Conservation (phyloP, 345 rosid genomes). For the Kandelia obovata region DNA sequence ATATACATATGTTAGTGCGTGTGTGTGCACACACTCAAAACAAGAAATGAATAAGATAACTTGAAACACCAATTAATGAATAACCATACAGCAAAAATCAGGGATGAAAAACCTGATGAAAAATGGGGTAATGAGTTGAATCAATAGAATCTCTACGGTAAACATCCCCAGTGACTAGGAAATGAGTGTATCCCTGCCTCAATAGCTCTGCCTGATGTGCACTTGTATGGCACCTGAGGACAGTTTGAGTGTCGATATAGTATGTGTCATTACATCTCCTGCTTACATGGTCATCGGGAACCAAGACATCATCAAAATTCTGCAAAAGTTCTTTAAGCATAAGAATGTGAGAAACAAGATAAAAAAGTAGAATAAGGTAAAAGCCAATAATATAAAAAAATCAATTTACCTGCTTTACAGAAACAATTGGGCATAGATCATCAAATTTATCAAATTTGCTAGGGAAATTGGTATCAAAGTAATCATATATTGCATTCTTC, state of each 20-base stretch:
- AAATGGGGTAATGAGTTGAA: constrained; percentile 93
- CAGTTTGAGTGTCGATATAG: constrained; percentile 83
- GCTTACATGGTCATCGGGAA: constrained; percentile 93
- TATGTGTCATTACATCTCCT: constrained; percentile 93
- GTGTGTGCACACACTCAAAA: neutral
- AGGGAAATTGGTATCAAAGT: constrained; percentile 66
- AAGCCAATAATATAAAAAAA: neutral
- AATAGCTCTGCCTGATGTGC: constrained; percentile 97
- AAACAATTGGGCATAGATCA: constrained; percentile 80
- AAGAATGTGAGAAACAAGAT: neutral
- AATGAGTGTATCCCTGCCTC: constrained; percentile 67
- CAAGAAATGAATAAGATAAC: neutral
- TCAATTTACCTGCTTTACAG: constrained; percentile 67
- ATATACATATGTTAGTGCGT: no score
- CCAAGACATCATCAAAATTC: constrained; percentile 98
- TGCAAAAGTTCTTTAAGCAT: constrained; percentile 21
- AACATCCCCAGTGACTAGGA: constrained; percentile 96
- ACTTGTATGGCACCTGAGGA: constrained; percentile 95
- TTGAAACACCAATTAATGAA: constrained; percentile 9
- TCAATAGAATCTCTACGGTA: constrained; percentile 97
- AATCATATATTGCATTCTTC: constrained; percentile 77
- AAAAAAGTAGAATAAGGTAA: no score
- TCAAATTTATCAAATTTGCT: constrained; percentile 73
- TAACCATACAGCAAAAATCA: constrained; percentile 6
- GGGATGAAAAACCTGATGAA: constrained; percentile 69